Evolutionary conservation across 179 eudicot species (phyloP).

Genomic region (Patellifolia procumbens): DNA sequence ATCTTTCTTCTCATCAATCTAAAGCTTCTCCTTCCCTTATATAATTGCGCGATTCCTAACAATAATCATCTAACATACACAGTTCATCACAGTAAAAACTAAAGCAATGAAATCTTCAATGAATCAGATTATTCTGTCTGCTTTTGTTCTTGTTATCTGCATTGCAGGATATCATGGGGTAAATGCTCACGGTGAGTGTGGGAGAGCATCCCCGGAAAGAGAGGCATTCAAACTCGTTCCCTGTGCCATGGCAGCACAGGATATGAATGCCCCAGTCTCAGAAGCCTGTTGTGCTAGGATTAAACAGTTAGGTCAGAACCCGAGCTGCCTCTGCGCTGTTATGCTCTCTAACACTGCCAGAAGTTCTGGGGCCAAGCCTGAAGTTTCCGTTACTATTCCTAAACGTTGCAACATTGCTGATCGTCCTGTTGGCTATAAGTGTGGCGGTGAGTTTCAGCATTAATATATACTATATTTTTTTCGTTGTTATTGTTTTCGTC

Average conservation of each 20-base stretch:
- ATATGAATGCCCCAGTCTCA: slow-evolving; percentile 41
- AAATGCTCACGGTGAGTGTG: slow-evolving; percentile 52
- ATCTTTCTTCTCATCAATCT: neutral
- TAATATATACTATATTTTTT: neutral
- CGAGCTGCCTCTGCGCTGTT: slow-evolving; percentile 64
- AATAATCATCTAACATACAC: neutral
- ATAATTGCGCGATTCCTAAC: slow-evolving; percentile 3
- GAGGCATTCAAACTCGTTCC: slow-evolving; percentile 57
- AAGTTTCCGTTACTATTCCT: slow-evolving; percentile 57
- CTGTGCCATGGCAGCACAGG: slow-evolving; percentile 51
- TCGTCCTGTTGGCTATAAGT: slow-evolving; percentile 69
- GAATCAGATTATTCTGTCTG: slow-evolving; percentile 18
- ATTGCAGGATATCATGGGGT: slow-evolving; percentile 29
- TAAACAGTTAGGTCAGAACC: slow-evolving; percentile 56
- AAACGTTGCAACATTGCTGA: slow-evolving; percentile 63
- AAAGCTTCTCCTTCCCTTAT: slow-evolving; percentile 21
- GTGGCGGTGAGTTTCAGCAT: slow-evolving; percentile 44
- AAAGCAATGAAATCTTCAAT: neutral
- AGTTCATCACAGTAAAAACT: neutral
- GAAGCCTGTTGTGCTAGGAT: slow-evolving; percentile 48
- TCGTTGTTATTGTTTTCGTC: neutral
- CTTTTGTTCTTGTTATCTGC: slow-evolving; percentile 17
- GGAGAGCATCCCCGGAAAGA: slow-evolving; percentile 38
- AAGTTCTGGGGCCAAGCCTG: slow-evolving; percentile 57
- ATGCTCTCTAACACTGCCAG: slow-evolving; percentile 68